Base-by-base conservation (phyloP, 345 rosid genomes). In the Brassica carinata region DNA sequence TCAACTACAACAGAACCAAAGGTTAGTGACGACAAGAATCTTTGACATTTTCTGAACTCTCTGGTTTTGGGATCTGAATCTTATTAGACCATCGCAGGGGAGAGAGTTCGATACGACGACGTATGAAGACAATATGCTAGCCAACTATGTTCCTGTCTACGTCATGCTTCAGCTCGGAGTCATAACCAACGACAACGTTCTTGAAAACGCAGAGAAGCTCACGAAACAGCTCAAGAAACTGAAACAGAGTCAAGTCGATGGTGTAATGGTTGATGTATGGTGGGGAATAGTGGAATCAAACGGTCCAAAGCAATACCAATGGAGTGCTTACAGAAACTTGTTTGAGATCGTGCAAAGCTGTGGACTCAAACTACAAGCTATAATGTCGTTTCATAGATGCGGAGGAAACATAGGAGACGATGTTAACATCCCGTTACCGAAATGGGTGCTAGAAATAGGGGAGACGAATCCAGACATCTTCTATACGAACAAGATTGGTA, bases 371-470 rank as follows among this genome's bases (percentile, higher is more conserved):
- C 18, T 89, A 58, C 97, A 92, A 83, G 92, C 92, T 14, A 92
- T 89, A 71, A 92, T 89, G 96, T 92, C 98, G 4, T 90, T 92
- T 72, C 98, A 92, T 81, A 90, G 85, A 77, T 94, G 98, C 58
- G 98, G 98, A 62, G 98, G 97, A 2, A 94, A 94, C 69, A 66
- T 94, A 15, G 97, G 99, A 62, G 97, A 95, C 74, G 88, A 15
- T 63, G 91, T 92, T 33, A 79, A 82, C 74, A 95, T 95, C 61
- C 90, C 96, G 0, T 76, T 95, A 72, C 99, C 98, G 29, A 66
- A 86, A 51, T 95, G 97, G 98, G 87, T 95, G 3, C 86, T 88
- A 8, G 86, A 89, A 1, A 67, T 95, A 7, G 96, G 92, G 27
- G 89, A 87, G 65, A 71, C 84, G 36, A 73, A 90, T 84, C 94